Evolutionary conservation across 2,329 filamentous ascomycete species (phyloP), one percentile per base, ranked within the genome.

Genomic region (Neoarthrinium moseri): DNA sequence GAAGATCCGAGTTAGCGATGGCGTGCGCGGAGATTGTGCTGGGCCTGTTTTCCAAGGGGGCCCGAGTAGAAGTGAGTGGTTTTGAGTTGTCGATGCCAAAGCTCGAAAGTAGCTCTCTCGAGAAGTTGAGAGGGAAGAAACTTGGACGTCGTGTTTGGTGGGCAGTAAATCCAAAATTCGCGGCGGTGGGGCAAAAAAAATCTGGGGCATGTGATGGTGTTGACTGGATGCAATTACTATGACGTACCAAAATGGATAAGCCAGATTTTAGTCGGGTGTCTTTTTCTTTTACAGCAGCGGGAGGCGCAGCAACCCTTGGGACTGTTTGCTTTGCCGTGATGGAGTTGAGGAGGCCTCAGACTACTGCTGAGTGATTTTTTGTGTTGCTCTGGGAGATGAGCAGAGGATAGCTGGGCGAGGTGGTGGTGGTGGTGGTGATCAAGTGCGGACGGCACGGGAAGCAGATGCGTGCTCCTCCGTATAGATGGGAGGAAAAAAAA

Each of bases 171-270:
- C 17, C 27, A 30, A 35, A 44, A 34, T 27, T 33, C 17, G 7
- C 21, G 36, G 32, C 27, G 32, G 41, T 44, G 41, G 41, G 41
- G 41, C 41, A 44, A 36, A 44, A n/a, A n/a, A 35, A 35, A 23
- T 35, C 41, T 44, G 41, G 41, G 41, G 41, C 41, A 35, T 34
- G 20, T 35, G 32, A 40, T 44, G 40, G 29, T 29, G 38, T 41
- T 41, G 40, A 43, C 18, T 20, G 27, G 23, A 15, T 10, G 18
- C 13, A 22, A 22, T 32, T 20, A n/a, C 11, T 10, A 44, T 44
- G 41, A 44, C 41, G 41, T 44, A 44, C 41, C 41, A 20, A 36
- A 44, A 44, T 42, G 15, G 39, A 21, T 20, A 20, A 43, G 17
- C 11, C 17, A 13, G n/a, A n/a, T n/a, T n/a, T n/a, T n/a, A n/a